Evolutionary conservation across 208 protist genomes (phyloP).

Genomic region (Spongospora subterranea): DNA sequence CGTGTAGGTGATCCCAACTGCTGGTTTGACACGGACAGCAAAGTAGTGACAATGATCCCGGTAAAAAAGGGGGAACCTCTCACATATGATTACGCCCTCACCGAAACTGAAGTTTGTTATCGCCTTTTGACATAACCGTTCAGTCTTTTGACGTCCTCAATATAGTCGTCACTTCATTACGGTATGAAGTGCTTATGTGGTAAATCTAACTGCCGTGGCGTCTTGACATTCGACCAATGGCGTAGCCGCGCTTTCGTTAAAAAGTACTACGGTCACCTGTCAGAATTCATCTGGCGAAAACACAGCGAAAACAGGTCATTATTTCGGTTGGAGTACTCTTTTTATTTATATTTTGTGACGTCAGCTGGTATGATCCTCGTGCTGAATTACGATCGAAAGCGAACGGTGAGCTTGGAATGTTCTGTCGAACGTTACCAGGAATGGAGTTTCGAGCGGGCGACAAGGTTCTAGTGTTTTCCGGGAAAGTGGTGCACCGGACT

Average conservation of each 20-base stretch:
- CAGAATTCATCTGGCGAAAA: slow-evolving; percentile 49
- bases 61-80: not conserved
- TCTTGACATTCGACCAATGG: slow-evolving; percentile 43
- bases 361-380: slow-evolving; percentile 45
- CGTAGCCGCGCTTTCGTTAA: slow-evolving; percentile 38
- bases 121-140: not conserved
- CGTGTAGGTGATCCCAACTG: not conserved
- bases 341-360: not conserved
- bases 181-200: slow-evolving; percentile 30
- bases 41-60: not conserved
- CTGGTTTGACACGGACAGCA: slow-evolving; percentile 10
- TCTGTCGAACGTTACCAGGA: not conserved
- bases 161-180: slow-evolving; percentile 10
- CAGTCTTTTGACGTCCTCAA: not conserved
- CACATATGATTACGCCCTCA: slow-evolving; percentile 17
- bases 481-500: slow-evolving; percentile 8
- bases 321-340: not conserved
- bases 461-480: slow-evolving; percentile 26
- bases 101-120: slow-evolving; percentile 33
- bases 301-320: slow-evolving; percentile 14
- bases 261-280: not conserved
- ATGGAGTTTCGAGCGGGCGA: not conserved
- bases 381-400: not conserved
- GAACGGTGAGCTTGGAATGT: slow-evolving; percentile 27
- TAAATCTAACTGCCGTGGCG: not conserved